Conservation (phyloP, 2,329 filamentous ascomycete genomes). For the Arthrobotrys megalospora region DNA sequence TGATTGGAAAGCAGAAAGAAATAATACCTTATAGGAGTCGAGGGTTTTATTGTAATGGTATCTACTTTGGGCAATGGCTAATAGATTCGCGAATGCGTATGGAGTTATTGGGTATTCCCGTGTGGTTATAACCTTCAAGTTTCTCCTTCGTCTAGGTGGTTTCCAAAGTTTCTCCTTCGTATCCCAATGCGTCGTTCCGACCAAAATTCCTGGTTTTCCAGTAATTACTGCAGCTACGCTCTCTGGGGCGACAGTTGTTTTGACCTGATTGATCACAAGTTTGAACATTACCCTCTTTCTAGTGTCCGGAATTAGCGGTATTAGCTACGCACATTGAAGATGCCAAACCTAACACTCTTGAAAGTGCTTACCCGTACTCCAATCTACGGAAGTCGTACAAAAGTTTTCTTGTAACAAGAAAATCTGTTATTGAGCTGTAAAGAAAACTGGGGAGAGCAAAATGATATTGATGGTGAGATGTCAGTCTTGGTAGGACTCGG, state of each 20-base stretch:
- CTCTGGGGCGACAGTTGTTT: background rate
- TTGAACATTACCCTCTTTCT: background rate
- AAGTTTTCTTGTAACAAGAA: background rate
- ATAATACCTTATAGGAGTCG: background rate
- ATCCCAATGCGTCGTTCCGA: background rate
- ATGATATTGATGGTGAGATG: background rate
- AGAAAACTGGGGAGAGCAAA: background rate
- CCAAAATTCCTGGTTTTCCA: background rate
- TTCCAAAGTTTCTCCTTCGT: background rate
- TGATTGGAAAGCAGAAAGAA: too few species aligned
- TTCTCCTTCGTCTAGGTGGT: background rate
- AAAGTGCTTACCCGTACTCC: background rate
- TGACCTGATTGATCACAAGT: background rate
- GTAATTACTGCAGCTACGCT: background rate
- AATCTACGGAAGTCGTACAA: background rate
- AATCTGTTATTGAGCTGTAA: background rate
- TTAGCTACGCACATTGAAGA: too few species aligned
- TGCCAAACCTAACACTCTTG: too few species aligned
- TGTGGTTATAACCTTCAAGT: background rate
- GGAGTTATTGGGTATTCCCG: background rate
- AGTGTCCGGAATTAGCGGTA: background rate
- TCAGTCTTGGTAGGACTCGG: too few species aligned
- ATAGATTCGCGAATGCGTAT: background rate
- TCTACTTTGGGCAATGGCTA: conserved; percentile 15
- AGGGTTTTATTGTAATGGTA: conserved; percentile 8